Conservation (phyloP, 2,329 filamentous ascomycete species). For the Chrysoporthe deuterocubensis region DNA sequence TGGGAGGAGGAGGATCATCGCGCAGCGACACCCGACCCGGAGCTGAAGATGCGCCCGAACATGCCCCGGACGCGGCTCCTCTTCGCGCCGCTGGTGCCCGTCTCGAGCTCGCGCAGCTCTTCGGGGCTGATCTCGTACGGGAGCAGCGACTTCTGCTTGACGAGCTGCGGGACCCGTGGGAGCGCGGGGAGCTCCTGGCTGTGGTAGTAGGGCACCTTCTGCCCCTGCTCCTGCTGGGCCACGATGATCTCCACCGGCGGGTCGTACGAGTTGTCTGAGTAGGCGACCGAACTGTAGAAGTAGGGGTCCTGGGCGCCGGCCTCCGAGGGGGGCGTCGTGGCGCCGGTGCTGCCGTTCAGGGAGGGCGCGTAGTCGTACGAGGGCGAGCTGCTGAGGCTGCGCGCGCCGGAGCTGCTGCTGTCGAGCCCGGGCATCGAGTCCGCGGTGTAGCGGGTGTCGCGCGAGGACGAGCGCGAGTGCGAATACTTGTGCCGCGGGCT, state of each 20-base stretch:
- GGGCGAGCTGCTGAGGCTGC: conserved; percentile 52
- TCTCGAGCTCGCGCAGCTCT: conserved; percentile 55
- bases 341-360: conserved; percentile 41
- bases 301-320: conserved; percentile 48
- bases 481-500: conserved; percentile 46
- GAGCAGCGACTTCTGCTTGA: conserved; percentile 42
- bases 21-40: conserved; percentile 42
- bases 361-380: conserved; percentile 45
- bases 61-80: conserved; percentile 50
- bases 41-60: conserved; percentile 57
- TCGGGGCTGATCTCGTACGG: conserved; percentile 61
- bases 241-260: conserved; percentile 53
- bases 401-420: conserved; percentile 42
- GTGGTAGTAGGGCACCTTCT: conserved; percentile 34
- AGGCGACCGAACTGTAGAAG: conserved; percentile 39
- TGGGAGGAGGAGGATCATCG: conserved; percentile 35
- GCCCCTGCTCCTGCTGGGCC: conserved; percentile 44
- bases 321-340: conserved; percentile 55
- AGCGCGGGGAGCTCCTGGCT: conserved; percentile 34
- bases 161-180: conserved; percentile 22
- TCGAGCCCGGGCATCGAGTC: conserved; percentile 45
- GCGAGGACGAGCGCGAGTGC: conserved; percentile 39
- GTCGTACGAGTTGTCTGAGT: conserved; percentile 47
- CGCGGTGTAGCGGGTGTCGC: conserved; percentile 20
- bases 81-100: conserved; percentile 52